These are phyloP conservation scores for Glycine soja DNA, from an alignment of 306 rosid species.

Conservation along the genomic window DNA sequence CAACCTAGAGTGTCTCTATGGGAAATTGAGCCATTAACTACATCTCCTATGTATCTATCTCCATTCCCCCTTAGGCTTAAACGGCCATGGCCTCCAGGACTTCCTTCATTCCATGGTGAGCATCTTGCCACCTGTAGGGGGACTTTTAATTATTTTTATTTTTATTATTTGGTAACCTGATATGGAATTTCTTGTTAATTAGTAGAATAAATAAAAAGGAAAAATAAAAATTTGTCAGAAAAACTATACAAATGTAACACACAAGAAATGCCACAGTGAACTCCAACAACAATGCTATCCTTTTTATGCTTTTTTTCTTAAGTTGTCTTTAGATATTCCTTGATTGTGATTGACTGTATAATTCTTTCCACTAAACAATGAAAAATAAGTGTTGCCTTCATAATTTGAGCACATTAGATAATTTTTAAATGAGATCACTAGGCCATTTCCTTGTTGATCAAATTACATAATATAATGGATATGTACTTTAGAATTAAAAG, in stretches of 20 bases:
- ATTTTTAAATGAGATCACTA: conserved; percentile 32
- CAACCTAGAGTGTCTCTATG: too few species aligned
- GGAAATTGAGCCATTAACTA: too few species aligned
- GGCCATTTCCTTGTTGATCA: background rate
- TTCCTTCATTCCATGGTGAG: too few species aligned
- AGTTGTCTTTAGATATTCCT: conserved; percentile 7
- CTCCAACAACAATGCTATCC: conserved; percentile 1
- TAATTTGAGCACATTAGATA: conserved; percentile 42
- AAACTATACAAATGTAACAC: conserved; percentile 37
- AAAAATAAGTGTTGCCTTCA: conserved; percentile 49
- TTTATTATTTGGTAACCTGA: too few species aligned
- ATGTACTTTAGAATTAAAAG: conserved; percentile 29
- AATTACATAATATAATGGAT: conserved; percentile 10
- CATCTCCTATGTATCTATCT: too few species aligned
- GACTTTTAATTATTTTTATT: too few species aligned
- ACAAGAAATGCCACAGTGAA: background rate
- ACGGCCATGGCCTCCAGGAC: too few species aligned
- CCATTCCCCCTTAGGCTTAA: too few species aligned
- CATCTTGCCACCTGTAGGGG: too few species aligned
- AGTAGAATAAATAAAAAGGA: background rate
- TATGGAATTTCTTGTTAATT: too few species aligned
- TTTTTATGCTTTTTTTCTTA: conserved; percentile 18
- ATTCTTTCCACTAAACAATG: conserved; percentile 51
- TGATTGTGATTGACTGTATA: conserved; percentile 48
- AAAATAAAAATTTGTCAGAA: conserved; percentile 25